Evolutionary conservation across 176 grass and related monocot species (phyloP).

Genomic region (Lolium perenne): DNA sequence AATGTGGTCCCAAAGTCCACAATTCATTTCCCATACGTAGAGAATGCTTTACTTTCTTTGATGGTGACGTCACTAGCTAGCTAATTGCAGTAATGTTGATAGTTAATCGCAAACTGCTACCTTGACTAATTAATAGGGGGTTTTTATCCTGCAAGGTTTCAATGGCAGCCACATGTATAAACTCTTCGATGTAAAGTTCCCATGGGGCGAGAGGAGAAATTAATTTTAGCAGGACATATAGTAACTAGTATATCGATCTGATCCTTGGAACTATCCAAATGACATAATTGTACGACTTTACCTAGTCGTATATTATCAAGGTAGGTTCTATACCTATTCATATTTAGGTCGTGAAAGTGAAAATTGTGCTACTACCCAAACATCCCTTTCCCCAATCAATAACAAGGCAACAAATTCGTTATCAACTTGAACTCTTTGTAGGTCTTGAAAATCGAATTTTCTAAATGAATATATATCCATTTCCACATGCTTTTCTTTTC

Average conservation of each 20-base stretch:
- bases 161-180: conserved; percentile 45
- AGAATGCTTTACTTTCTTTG: conserved; percentile 38
- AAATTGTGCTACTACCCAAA: conserved; percentile 25
- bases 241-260: no score
- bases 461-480: conserved; percentile 1
- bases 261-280: conserved; percentile 34
- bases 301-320: not conserved
- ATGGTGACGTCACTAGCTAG: conserved; percentile 23
- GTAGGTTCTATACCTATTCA: not conserved
- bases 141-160: conserved; percentile 45
- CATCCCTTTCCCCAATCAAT: not conserved
- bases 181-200: not conserved
- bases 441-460: not conserved
- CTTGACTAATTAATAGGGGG: conserved; percentile 41
- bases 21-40: conserved; percentile 53
- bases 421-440: conserved; percentile 29
- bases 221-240: no score
- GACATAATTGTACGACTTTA: not conserved
- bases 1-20: conserved; percentile 46
- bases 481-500: conserved; percentile 41
- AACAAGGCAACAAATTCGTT: conserved; percentile 15
- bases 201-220: no score
- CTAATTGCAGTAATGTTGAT: conserved; percentile 40
- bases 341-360: not conserved
- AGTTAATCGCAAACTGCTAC: conserved; percentile 51